Percentiles rank a stretch among this genome's conserved stretches.
These are phyloP conservation scores for Diplodia mutila DNA, from an alignment of 2,329 filamentous ascomycete species.

Conservation along the genomic window DNA sequence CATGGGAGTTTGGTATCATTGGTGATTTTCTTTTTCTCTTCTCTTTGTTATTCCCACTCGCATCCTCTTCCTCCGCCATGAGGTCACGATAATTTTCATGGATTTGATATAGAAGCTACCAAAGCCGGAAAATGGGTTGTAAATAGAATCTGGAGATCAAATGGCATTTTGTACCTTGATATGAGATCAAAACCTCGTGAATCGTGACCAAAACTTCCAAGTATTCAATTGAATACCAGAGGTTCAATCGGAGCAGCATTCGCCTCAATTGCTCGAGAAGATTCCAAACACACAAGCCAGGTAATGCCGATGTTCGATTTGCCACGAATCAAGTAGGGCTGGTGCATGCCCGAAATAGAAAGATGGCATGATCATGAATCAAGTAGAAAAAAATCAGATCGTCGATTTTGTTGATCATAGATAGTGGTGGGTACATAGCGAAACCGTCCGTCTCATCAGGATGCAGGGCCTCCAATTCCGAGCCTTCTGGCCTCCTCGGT, in stretches of 20 bases:
- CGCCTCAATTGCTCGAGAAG: background rate
- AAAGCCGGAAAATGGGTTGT: slow-evolving; percentile 23
- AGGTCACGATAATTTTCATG: slow-evolving; percentile 10
- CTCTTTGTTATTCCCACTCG: slow-evolving; percentile 15
- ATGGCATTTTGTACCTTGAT: slow-evolving; percentile 1
- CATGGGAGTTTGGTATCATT: slow-evolving; percentile 2
- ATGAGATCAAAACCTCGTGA: background rate
- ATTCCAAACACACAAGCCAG: background rate
- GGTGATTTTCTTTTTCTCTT: background rate
- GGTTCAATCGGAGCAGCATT: background rate
- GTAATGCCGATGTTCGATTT: background rate
- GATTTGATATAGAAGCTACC: slow-evolving; percentile 13
- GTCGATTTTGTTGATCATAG: background rate
- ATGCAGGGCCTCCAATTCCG: background rate
- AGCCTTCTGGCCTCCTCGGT: background rate
- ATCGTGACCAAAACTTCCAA: background rate
- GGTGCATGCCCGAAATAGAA: background rate
- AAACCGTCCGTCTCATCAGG: background rate
- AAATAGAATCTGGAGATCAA: slow-evolving; percentile 12
- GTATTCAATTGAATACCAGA: background rate
- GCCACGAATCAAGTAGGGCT: background rate
- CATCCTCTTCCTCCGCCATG: slow-evolving; percentile 9
- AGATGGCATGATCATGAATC: background rate
- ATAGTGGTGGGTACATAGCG: background rate
- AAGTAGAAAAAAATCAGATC: background rate